Percentiles rank a stretch among this genome's conserved stretches.
phyloP scores from a whole-genome alignment of 2,329 filamentous ascomycete species.

The Verticillium nonalfalfae region DNA sequence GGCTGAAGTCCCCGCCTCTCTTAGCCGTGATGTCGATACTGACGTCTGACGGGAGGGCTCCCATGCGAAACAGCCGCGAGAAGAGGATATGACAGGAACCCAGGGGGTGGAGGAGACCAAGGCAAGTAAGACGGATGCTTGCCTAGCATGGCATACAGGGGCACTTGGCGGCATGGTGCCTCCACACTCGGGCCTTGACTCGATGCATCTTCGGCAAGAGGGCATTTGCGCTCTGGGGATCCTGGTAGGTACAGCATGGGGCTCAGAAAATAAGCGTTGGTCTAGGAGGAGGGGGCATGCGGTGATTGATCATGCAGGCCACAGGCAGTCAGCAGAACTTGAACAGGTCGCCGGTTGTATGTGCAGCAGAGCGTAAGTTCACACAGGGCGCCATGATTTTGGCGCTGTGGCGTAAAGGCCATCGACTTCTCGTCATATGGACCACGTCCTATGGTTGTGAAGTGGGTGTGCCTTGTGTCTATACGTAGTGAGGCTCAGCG shows the following conservation, averaged over 20 bases:
- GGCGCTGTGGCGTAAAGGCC: too few relatives aligned
- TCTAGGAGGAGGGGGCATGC: too few relatives aligned
- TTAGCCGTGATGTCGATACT: neutral
- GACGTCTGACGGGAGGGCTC: neutral
- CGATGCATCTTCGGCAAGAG: neutral
- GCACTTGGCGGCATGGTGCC: neutral
- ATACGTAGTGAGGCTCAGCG: neutral
- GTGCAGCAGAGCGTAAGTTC: neutral
- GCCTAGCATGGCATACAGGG: neutral
- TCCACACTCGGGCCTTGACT: neutral
- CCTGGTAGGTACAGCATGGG: neutral
- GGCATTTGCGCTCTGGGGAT: neutral
- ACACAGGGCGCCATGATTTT: too few relatives aligned
- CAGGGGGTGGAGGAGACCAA: neutral
- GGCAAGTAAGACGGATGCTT: neutral
- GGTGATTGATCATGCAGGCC: neutral
- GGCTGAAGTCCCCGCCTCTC: neutral
- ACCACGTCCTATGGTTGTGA: too few relatives aligned
- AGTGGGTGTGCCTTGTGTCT: neutral
- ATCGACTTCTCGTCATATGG: too few relatives aligned
- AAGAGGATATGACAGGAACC: neutral
- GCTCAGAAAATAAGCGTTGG: neutral
- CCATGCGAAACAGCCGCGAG: neutral
- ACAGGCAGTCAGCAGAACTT: neutral
- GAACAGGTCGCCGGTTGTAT: neutral